Evolutionary conservation across 1,284 basidiomycete genomes (phyloP), one percentile per base, ranked within the genome.

Genomic region (Omphalotus olearius): DNA sequence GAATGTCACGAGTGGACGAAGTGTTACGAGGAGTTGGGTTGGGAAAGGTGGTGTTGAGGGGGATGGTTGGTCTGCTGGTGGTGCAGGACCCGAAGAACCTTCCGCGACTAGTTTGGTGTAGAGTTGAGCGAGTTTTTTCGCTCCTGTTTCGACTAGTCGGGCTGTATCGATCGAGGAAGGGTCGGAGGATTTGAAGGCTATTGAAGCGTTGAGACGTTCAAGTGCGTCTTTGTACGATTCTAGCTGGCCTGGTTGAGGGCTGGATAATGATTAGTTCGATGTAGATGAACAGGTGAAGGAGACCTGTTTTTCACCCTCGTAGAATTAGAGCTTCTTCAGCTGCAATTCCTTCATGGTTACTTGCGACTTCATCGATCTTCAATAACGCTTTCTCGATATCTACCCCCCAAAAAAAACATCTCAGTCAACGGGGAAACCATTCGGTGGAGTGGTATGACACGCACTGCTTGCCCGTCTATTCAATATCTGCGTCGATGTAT

Each of bases 41-140:
- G 83, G 78, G 63, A 89, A 87, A 1, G 76, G 70, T 2, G 73
- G 66, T 39, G 74, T 69, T 16, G 73, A 67, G 49, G 83, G 79
- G 26, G 83, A 78, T 0, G 80, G 64, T 13, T 80, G 80, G 25
- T 82, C 81, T 13, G 39, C 9, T 14, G 71, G 66, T 1, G 81
- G 80, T 6, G 83, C 79, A 20, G 73, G 71, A 35, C 88, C 85
- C 1, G 85, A 85, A 0, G 88, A 90, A 14, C 81, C 85, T 66
- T 91, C 88, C 1, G 89, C 88, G 30, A 90, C 86, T 16, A 87
- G 73, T 58, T 88, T 89, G 14, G 88, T 91, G 60, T 85, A 91
- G 4, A 90, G 66, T 58, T 88, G 86, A 0, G 83, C 76, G 14
- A 91, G 73, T 62, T 89, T 90, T 71, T 88, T 90, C 1, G 81